phyloP scores from a whole-genome alignment of 257 asterid species.

The Solanum megistacrolobum region DNA sequence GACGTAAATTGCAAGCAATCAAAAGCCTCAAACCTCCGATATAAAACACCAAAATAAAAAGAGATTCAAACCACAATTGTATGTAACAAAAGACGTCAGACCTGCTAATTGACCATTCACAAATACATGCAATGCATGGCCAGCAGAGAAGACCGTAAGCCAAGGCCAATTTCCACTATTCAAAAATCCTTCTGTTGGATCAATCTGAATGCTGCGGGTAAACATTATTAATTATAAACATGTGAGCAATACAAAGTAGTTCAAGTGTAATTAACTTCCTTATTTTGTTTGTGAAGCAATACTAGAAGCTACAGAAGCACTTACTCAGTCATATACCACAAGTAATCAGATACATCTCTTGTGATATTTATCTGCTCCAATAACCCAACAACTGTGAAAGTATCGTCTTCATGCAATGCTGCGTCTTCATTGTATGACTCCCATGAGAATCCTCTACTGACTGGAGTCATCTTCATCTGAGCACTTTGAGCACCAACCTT shows the following conservation, averaged over 20 bases:
- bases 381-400: slow-evolving; percentile 54
- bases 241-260: not conserved
- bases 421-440: slow-evolving; percentile 82
- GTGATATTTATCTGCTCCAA: slow-evolving; percentile 93
- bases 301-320: slow-evolving; percentile 11
- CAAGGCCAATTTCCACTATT: slow-evolving; percentile 71
- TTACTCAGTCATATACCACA: slow-evolving; percentile 94
- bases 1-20: not conserved
- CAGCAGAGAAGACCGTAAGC: slow-evolving; percentile 84
- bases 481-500: slow-evolving; percentile 91
- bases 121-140: slow-evolving; percentile 96
- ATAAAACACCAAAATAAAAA: not conserved
- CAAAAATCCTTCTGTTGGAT: slow-evolving; percentile 57
- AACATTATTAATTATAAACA: slow-evolving; percentile 1
- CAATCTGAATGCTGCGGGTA: slow-evolving; percentile 55
- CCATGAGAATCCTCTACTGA: slow-evolving; percentile 52
- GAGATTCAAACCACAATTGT: not conserved
- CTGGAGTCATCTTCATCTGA: slow-evolving; percentile 91
- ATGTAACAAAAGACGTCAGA: not conserved
- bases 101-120: slow-evolving; percentile 87
- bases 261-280: not conserved
- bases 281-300: not conserved
- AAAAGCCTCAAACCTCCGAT: not conserved
- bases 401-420: slow-evolving; percentile 33
- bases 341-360: slow-evolving; percentile 77